phyloP scores from a whole-genome alignment of 139 green algal species.

The Picochlorum sp. region DNA sequence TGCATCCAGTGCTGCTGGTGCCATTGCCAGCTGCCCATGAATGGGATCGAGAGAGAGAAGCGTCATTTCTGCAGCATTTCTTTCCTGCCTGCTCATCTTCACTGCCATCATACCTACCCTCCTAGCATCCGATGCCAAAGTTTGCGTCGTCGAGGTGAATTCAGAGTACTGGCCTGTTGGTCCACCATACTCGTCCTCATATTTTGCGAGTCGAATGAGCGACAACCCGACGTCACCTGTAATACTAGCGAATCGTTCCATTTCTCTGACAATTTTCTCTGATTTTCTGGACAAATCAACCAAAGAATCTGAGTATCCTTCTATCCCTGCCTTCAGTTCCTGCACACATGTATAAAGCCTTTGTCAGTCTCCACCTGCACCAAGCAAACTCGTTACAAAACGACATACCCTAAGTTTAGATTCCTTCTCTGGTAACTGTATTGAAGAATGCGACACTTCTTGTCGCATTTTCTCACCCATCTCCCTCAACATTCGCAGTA shows the following conservation, averaged over 20 bases:
- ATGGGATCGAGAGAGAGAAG: conserved; percentile 39
- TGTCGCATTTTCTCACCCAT: conserved; percentile 33
- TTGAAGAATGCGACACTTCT: conserved; percentile 20
- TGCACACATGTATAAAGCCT: conserved; percentile 2
- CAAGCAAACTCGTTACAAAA: not conserved
- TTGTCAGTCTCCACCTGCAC: not conserved
- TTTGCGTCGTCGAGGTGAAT: conserved; percentile 17
- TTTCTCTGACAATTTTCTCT: conserved; percentile 50
- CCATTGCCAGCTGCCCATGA: conserved; percentile 55
- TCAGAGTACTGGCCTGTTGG: conserved; percentile 38
- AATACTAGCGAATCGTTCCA: conserved; percentile 47
- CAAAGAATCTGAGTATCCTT: conserved; percentile 45
- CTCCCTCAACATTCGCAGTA: conserved; percentile 70
- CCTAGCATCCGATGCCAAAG: conserved; percentile 27
- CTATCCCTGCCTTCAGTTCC: conserved; percentile 26
- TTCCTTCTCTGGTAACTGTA: conserved; percentile 32
- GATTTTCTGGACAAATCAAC: conserved; percentile 36
- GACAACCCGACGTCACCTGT: conserved; percentile 58
- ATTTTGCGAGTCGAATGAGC: conserved; percentile 55
- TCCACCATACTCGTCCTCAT: conserved; percentile 48
- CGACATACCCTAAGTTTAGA: conserved; percentile 14
- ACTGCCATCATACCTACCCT: conserved; percentile 34
- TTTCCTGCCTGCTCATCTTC: conserved; percentile 25
- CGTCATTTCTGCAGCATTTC: conserved; percentile 17
- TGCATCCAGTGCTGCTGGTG: conserved; percentile 32